Evolutionary conservation across 345 rosid genomes (phyloP).

Genomic region (Linum tenue): DNA sequence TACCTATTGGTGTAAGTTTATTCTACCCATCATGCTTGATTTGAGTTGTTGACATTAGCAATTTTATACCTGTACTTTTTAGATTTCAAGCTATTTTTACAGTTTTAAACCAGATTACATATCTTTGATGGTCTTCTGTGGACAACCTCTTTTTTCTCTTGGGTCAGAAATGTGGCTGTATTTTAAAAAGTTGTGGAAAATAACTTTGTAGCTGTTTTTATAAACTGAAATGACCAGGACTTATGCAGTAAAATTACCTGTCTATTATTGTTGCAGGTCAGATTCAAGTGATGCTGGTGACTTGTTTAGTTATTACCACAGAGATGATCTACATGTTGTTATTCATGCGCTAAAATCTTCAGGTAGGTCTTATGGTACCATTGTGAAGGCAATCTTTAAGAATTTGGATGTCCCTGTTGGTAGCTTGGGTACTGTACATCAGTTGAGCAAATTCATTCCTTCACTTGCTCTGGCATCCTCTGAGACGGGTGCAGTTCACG

Average conservation of each 20-base stretch:
- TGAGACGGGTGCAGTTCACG: slow-evolving; percentile 15
- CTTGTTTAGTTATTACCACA: slow-evolving; percentile 50
- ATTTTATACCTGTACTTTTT: background rate
- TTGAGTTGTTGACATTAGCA: background rate
- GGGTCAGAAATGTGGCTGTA: too few species aligned
- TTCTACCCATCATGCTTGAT: slow-evolving; percentile 1
- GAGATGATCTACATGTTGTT: slow-evolving; percentile 45
- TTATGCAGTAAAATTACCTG: background rate
- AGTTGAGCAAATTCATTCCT: slow-evolving; percentile 16
- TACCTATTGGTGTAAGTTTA: slow-evolving; percentile 90
- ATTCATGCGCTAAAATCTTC: slow-evolving; percentile 61
- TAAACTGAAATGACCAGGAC: background rate
- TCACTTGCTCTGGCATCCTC: slow-evolving; percentile 19
- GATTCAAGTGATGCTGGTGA: slow-evolving; percentile 44
- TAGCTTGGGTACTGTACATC: slow-evolving; percentile 29
- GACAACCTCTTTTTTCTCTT: background rate
- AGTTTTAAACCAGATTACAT: background rate
- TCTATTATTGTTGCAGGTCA: slow-evolving; percentile 49
- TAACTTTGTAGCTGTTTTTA: background rate
- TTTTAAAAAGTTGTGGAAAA: background rate
- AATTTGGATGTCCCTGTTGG: slow-evolving; percentile 48
- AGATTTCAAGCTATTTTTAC: background rate
- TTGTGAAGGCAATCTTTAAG: slow-evolving; percentile 51
- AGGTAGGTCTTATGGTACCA: slow-evolving; percentile 33
- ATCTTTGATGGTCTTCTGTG: background rate